Base-by-base conservation (phyloP, 345 rosid genomes). In the Citrus unshiu region DNA sequence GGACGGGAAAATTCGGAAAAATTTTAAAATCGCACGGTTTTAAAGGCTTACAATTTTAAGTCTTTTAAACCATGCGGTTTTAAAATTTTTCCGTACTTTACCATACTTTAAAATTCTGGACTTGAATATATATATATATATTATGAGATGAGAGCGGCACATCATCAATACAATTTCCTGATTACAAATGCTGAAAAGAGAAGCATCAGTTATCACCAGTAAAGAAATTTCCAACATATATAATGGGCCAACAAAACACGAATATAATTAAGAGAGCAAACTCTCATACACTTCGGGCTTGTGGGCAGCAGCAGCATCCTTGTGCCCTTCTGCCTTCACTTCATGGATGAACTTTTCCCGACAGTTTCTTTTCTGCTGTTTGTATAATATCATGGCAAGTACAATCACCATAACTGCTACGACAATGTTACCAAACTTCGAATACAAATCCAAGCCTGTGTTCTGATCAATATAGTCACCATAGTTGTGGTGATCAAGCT, bases 1-100 rank as follows among this genome's bases (percentile, higher is more conserved):
- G 4, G 3, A 30, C 32, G 3, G 0, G 4, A 3, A 30, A 30
- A 0, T 30, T 30, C 0, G 4, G 4, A 0, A 30, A 30, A 30
- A 30, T 0, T 30, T 30, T 30, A 30, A 30, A 30, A 30, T 30
- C 4, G 32, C 0, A 3, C 32, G 32, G 32, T 30, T 30, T 30
- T 30, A 30, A 30, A 30, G 30, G 30, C 0, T 30, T 30, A 30
- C 4, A 30, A 0, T 30, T 30, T 30, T 30, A 30, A 30, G 32
- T 30, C 32, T 30, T 30, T 30, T 30, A 30, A 30, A 30, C 4
- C 0, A 30, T 30, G 0, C 0, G 32, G 32, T 30, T 30, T 30
- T 30, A 30, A 30, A 30, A 0, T 30, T 30, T 30, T 30, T 0
- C 0, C 4, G 4, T 30, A 30, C 4, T 30, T 30, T 30, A 30